Evolutionary conservation across 1,284 basidiomycete species (phyloP), one percentile per base, ranked within the genome.

Genomic region (Heterobasidion parviporum): DNA sequence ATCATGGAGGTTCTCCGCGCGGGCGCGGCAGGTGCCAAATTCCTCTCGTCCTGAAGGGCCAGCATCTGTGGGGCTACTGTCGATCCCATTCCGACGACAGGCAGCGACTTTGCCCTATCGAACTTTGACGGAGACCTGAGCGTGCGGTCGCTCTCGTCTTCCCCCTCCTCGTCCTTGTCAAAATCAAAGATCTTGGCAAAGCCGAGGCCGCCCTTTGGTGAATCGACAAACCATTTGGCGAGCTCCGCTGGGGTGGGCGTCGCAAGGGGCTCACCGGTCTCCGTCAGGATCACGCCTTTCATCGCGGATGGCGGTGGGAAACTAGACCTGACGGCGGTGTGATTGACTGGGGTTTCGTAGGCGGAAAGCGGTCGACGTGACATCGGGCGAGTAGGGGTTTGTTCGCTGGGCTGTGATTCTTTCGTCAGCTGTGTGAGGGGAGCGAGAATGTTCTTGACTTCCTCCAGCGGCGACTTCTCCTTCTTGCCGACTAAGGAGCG

Each of bases 201-300:
- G 63, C 87, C 81, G 20, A 90, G 73, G 1, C 81, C 81, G 26
- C 52, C 41, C 59, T 74, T 81, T 0, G 85, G 87, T 7, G 82
- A 83, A 46, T 79, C 76, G 18, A 77, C 75, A 62, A 88, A 87
- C 2, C 88, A 74, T 51, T 78, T 82, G 1, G 77, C 76, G 1
- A 89, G 73, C 64, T 84, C 83, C 0, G 75, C 72, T 0, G 84
- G 83, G 1, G 78, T 75, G 0, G 89, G 89, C 10, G 87, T 91
- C 4, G 79, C 74, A 4, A 92, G 72, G 0, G 75, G 72, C 64
- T 89, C 81, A 5, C 89, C 89, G 0, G 88, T 89, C 2, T 80
- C 72, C 0, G 89, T 90, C 38, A 90, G 73, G 43, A 92, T 76
- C 38, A 91, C 84, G 3, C 89, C 89, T 65, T 88, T 88, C 89